Evolutionary conservation across 371 early-diverging fungal species (phyloP), one percentile per base, ranked within the genome.

Genomic region (Mucor velutinosus): DNA sequence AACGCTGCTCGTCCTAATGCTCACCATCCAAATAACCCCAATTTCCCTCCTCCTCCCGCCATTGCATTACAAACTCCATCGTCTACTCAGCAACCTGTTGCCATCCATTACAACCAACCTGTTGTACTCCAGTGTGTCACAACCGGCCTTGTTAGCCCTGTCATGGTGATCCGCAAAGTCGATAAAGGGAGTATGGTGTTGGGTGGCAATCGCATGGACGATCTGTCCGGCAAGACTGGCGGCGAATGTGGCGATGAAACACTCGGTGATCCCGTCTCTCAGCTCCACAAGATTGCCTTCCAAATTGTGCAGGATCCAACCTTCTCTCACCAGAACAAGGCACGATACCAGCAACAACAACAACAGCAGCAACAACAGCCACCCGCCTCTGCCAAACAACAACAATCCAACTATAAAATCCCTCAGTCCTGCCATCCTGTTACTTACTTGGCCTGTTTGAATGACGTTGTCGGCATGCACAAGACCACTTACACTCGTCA

Each of bases 201-300:
- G 12, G 95, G 92, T 17, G 90, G 86, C 3, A 84, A 75, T 53
- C 66, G 68, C 3, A 35, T 41, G 1, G 79, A 89, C 90, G 10
- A 88, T 89, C 3, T 88, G 89, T 71, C 86, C 89, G 78, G 72
- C 85, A 55, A 33, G 41, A 53, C 62, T 7, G 81, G 84, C 49
- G 84, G 84, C 11, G 84, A 84, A 70, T 74, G 74, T 30, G 81
- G 81, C 12, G 79, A 85, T 64, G 85, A 84, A 59, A 66, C 71
- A 4, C 62, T 84, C 0, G 84, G 84, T 35, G 84, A 84, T 67
- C 93, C 95, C 4, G 92, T 97, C 0, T 93, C 93, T n/a, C 96
- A 95, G 74, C 82, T 97, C 37, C 95, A 97, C 83, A 95, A 95
- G 80, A 87, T 95, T 2, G 93, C 95, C 1, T 92, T 96, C 72